phyloP scores from a whole-genome alignment of 208 protist genomes.

The Leishmania aethiopica region DNA sequence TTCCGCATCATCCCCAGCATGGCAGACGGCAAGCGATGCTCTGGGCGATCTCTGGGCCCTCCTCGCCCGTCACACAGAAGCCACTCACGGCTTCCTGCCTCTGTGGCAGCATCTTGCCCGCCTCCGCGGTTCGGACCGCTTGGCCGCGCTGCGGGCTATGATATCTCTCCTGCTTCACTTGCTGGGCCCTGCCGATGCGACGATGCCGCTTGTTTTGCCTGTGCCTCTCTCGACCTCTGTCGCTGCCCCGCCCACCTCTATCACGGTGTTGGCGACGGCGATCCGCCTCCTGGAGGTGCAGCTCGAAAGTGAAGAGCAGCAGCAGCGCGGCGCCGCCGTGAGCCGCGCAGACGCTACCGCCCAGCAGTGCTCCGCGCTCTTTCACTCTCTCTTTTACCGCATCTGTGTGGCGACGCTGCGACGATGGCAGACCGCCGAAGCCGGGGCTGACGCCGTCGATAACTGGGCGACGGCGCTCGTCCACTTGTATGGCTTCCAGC shows the following conservation, averaged over 20 bases:
- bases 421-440: conserved; percentile 19
- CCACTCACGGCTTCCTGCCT: conserved; percentile 18
- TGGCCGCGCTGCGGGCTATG: conserved; percentile 10
- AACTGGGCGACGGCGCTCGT: conserved; percentile 41
- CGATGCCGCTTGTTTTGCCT: neutral
- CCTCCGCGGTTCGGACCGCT: conserved; percentile 14
- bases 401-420: conserved; percentile 29
- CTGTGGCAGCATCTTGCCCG: conserved; percentile 28
- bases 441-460: conserved; percentile 29
- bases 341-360: neutral
- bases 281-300: conserved; percentile 30
- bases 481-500: conserved; percentile 55
- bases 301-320: conserved; percentile 15
- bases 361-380: conserved; percentile 7
- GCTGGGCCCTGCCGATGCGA: conserved; percentile 8
- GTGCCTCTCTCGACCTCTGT: neutral
- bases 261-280: conserved; percentile 22
- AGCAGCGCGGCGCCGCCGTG: conserved; percentile 8
- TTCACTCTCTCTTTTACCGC: conserved; percentile 32
- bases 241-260: conserved; percentile 7
- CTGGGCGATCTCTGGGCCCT: conserved; percentile 13
- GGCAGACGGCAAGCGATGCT: neutral
- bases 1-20: neutral
- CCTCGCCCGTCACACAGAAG: conserved; percentile 23
- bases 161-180: conserved; percentile 22